phyloP scores from a whole-genome alignment of 2,329 filamentous ascomycete species.

The Trichoderma lentiforme region DNA sequence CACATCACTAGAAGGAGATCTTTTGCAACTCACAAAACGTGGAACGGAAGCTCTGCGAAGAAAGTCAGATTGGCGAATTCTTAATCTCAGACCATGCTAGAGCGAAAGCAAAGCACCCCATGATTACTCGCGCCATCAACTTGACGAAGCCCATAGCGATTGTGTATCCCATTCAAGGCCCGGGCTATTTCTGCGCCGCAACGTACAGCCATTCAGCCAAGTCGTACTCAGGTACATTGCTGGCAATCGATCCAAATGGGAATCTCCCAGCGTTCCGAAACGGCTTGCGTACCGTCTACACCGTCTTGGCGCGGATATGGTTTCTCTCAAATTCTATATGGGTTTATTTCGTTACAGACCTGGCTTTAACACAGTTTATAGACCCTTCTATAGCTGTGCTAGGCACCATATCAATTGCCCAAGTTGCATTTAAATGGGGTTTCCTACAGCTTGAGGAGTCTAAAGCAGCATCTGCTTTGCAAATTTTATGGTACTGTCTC shows the following conservation, averaged over 20 bases:
- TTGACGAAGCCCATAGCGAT: neutral
- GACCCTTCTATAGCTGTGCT: neutral
- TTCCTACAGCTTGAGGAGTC: neutral
- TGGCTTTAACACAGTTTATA: neutral
- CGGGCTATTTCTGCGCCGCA: neutral
- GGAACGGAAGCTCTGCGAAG: neutral
- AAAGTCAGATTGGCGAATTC: neutral
- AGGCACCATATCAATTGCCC: neutral
- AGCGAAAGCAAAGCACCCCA: neutral
- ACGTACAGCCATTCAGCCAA: neutral
- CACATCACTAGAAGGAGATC: neutral
- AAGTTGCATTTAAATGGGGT: neutral
- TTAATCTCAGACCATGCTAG: neutral
- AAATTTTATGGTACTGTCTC: neutral
- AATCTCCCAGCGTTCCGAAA: neutral
- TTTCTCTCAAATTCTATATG: neutral
- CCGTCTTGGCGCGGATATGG: neutral
- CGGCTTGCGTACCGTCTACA: neutral
- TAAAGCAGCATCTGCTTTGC: neutral
- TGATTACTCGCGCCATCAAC: neutral
- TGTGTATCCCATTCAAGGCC: neutral
- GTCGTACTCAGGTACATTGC: neutral
- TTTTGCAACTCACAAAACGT: neutral
- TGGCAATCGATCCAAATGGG: neutral
- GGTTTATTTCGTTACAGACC: neutral